Percentiles rank a stretch among this genome's conserved stretches.
phyloP scores from a whole-genome alignment of 208 protist genomes.

The Acanthamoeba culbertsoni region DNA sequence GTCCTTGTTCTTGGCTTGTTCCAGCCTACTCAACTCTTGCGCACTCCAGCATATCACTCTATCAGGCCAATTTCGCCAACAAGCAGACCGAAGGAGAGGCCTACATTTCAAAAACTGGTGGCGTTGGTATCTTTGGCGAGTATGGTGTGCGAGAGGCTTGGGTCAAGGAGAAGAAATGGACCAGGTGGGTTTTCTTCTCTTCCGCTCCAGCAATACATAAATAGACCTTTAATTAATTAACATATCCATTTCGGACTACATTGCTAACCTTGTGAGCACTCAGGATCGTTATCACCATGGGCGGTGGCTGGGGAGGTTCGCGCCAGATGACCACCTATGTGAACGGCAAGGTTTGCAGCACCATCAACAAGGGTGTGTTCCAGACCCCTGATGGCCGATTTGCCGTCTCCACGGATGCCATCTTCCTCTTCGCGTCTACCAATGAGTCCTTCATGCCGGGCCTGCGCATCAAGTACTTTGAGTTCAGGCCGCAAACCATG shows the following conservation, averaged over 20 bases:
- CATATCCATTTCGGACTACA: background rate
- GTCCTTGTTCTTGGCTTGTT: too few species aligned
- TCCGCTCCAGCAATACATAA: background rate
- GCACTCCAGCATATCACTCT: background rate
- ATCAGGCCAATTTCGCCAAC: constrained; percentile 53
- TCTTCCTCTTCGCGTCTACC: constrained; percentile 45
- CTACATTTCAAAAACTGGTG: constrained; percentile 57
- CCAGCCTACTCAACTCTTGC: background rate
- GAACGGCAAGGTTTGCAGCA: constrained; percentile 57
- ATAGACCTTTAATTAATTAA: background rate
- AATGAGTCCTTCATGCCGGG: constrained; percentile 55
- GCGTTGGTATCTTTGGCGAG: constrained; percentile 58
- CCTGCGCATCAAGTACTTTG: constrained; percentile 42
- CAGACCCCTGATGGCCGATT: constrained; percentile 57
- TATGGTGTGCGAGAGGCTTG: constrained; percentile 57
- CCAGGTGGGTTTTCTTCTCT: background rate
- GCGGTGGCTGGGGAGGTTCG: background rate
- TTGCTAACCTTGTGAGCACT: background rate
- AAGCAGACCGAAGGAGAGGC: constrained; percentile 60
- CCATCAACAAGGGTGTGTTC: constrained; percentile 59
- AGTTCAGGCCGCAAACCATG: constrained; percentile 31
- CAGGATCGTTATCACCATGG: constrained; percentile 54
- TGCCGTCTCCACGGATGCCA: constrained; percentile 50
- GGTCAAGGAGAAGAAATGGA: constrained; percentile 45
- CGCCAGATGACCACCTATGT: constrained; percentile 57